A percentile compares a stretch with the other conserved stretches of the same genome.
Conservation (phyloP, 2,329 filamentous ascomycete genomes). For the Aspergillus sclerotialis region DNA sequence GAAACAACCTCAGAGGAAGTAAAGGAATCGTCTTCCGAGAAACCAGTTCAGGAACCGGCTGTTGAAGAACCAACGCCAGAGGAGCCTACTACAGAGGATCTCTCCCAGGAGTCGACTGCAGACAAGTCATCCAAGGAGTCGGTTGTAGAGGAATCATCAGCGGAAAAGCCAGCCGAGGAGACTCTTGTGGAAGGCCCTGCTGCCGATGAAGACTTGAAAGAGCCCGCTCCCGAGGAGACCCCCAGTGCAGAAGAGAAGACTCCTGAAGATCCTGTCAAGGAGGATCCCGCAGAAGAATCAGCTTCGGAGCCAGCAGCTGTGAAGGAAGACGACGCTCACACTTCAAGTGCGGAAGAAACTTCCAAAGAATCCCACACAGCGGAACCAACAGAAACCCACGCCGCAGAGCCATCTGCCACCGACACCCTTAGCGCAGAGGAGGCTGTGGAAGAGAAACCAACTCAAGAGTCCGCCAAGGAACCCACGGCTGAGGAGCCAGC, state of each 20-base stretch:
- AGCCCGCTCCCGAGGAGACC: constrained; percentile 6
- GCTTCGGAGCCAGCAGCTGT: constrained; percentile 1
- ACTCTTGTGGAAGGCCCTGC: neutral
- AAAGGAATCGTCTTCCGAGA: constrained; percentile 2
- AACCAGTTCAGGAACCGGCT: constrained; percentile 1
- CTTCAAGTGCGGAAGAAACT: neutral
- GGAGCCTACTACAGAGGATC: neutral
- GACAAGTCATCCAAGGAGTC: neutral
- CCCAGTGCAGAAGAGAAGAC: constrained; percentile 3
- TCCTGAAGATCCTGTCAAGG: constrained; percentile 5
- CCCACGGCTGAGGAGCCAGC: neutral
- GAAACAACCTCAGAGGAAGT: constrained; percentile 2
- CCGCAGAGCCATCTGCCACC: neutral
- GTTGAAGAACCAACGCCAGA: constrained; percentile 4
- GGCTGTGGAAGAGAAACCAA: constrained; percentile 1
- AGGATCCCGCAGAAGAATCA: constrained; percentile 4
- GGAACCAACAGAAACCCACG: neutral
- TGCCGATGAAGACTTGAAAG: constrained; percentile 6
- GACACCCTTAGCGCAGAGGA: neutral
- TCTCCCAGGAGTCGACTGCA: neutral
- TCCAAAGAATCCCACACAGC: neutral
- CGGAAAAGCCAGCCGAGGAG: neutral
- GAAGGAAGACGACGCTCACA: constrained; percentile 1
- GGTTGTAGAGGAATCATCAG: neutral
- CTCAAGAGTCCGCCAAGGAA: constrained; percentile 3